A percentile compares a stretch with the other conserved stretches of the same genome.
These are phyloP conservation scores for Naganishia sp. DNA, from an alignment of 1,284 basidiomycete genomes.

Conservation along the genomic window DNA sequence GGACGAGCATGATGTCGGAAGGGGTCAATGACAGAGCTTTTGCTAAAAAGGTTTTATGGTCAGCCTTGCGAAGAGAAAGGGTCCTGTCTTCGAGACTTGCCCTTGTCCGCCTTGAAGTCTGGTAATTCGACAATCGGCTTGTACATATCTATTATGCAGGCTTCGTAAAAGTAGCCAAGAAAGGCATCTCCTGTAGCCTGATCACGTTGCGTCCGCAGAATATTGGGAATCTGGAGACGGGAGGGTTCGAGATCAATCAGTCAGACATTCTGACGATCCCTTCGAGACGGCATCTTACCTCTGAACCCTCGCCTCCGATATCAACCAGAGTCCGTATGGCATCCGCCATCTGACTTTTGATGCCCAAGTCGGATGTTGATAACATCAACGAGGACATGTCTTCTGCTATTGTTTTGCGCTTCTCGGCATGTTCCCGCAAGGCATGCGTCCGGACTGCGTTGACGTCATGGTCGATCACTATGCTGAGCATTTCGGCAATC, in stretches of 20 bases:
- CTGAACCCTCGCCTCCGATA: slow-evolving; percentile 54
- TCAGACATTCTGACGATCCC: too few relatives aligned
- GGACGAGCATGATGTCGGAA: slow-evolving; percentile 72
- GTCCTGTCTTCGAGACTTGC: slow-evolving; percentile 52
- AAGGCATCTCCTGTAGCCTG: slow-evolving; percentile 84
- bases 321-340: slow-evolving; percentile 84
- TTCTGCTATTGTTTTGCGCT: slow-evolving; percentile 64
- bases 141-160: slow-evolving; percentile 59
- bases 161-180: slow-evolving; percentile 84
- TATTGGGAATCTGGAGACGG: slow-evolving; percentile 6
- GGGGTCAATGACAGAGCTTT: slow-evolving; percentile 56
- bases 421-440: slow-evolving; percentile 70
- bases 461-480: slow-evolving; percentile 88
- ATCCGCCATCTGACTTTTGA: slow-evolving; percentile 89
- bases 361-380: slow-evolving; percentile 75
- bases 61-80: not conserved
- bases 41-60: not conserved
- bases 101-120: slow-evolving; percentile 67
- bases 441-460: slow-evolving; percentile 82
- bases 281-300: slow-evolving; percentile 42
- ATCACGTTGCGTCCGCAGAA: slow-evolving; percentile 60
- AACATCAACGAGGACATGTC: slow-evolving; percentile 76
- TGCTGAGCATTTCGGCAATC: slow-evolving; percentile 82
- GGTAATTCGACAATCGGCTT: slow-evolving; percentile 75
- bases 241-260: not conserved